Evolutionary conservation across 73 alveolate species (phyloP), one percentile per base, ranked within the genome.

Genomic region (Halteria grandinella): DNA sequence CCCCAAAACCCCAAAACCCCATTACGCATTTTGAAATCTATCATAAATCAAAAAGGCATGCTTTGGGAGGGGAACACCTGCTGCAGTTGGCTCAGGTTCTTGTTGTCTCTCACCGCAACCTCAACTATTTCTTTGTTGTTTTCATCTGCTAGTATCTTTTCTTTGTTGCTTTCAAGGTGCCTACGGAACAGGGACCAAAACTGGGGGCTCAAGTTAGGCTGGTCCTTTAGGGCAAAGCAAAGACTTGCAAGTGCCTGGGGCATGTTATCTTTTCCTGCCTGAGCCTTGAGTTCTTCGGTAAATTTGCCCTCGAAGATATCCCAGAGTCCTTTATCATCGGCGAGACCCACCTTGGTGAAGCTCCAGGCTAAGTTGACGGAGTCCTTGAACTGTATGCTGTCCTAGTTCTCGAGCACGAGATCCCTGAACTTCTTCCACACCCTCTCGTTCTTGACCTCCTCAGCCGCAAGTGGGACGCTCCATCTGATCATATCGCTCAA

Each of bases 391-490:
- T 25, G 50, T 54, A 54, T 15, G 21, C 8, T 54, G 7, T 54
- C 54, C 28, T 54, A 41, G 28, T 54, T 54, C 28, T 54, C 12
- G 8, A 54, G 7, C 6, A 47, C 28, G 23, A 54, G 7, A 8
- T 54, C 70, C 54, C 28, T 54, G 51, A 54, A 54, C 23, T 47
- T 54, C 47, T 6, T 24, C 70, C 70, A 54, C 7, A 54, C 28
- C 21, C 11, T 47, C 51, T 54, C 15, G 11, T 54, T 47, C 7
- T 11, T 17, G 8, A 54, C 53, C 53, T 54, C 70, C 23, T 54
- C 70, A 20, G 70, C 70, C 7, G 70, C 70, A 8, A 54, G 18
- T 17, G 70, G 70, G 50, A 54, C 28, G 70, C 70, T 10, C 7
- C 21, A 21, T 21, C 21, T 6, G 21, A 54, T 11, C 70, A 54